Conservation (phyloP, 805 yeast species). For the Yarrowia sp. region DNA sequence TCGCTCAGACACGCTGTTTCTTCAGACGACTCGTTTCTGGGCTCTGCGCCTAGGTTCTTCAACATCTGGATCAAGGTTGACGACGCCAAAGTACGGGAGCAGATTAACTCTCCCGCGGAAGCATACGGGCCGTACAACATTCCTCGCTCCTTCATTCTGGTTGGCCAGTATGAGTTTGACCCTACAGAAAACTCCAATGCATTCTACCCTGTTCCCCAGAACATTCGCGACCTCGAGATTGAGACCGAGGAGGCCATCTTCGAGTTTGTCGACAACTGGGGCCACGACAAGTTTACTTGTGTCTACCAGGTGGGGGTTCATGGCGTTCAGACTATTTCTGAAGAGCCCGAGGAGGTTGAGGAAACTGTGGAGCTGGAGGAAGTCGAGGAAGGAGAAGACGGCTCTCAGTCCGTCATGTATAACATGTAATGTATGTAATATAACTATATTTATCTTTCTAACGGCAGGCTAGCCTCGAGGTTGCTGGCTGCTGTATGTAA, state of each 20-base stretch:
- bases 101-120: neutral
- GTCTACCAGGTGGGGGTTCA: conserved; percentile 34
- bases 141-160: conserved; percentile 30
- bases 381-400: neutral
- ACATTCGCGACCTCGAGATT: conserved; percentile 31
- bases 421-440: neutral
- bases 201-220: conserved; percentile 29
- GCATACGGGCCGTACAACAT: neutral
- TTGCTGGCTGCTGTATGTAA: too few relatives aligned
- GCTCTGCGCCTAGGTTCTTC: conserved; percentile 36
- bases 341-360: neutral
- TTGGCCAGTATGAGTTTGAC: conserved; percentile 20
- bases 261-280: conserved; percentile 38
- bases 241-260: conserved; percentile 32
- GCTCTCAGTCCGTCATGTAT: neutral
- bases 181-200: neutral
- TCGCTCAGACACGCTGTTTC: conserved; percentile 34
- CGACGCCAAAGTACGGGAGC: conserved; percentile 28
- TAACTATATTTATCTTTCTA: neutral
- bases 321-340: neutral
- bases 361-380: neutral
- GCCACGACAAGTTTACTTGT: conserved; percentile 37
- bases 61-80: conserved; percentile 36
- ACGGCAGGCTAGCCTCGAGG: too few relatives aligned
- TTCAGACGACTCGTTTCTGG: neutral